Conservation (phyloP, 441 rosid genomes). For the Pelargonium cotyledonis region DNA sequence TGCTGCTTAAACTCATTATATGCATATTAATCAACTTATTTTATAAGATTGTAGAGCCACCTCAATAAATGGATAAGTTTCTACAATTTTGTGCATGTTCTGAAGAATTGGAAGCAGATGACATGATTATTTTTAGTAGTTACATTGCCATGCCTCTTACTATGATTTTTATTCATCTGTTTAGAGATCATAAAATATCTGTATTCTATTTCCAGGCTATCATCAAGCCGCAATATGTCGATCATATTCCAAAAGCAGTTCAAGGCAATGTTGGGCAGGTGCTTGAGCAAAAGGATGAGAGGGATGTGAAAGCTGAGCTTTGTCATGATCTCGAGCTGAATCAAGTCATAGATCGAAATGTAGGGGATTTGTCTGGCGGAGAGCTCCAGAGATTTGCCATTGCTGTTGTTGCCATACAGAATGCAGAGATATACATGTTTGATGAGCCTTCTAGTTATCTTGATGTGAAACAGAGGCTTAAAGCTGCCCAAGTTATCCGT, state of each 20-base stretch:
- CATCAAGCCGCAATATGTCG: constrained; percentile 97
- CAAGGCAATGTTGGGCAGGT: constrained; percentile 91
- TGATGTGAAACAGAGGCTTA: constrained; percentile 94
- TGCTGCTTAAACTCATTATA: too few species aligned
- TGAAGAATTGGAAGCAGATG: too few species aligned
- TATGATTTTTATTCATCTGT: neutral
- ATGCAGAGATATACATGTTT: constrained; percentile 97
- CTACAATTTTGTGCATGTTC: too few species aligned
- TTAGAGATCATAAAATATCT: neutral
- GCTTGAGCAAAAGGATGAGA: constrained; percentile 85
- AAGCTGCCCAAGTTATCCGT: constrained; percentile 91
- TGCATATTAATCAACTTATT: too few species aligned
- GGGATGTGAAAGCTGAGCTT: constrained; percentile 62
- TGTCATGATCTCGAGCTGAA: constrained; percentile 78
- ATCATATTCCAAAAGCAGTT: constrained; percentile 90
- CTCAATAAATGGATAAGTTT: too few species aligned
- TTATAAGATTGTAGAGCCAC: too few species aligned
- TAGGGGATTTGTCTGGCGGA: constrained; percentile 92
- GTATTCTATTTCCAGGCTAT: constrained; percentile 49
- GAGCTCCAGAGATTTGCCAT: constrained; percentile 97
- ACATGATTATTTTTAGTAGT: too few species aligned
- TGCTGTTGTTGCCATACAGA: constrained; percentile 87
- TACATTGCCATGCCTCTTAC: too few species aligned
- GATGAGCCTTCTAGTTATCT: constrained; percentile 99
- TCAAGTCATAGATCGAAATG: constrained; percentile 88